Evolutionary conservation across 345 rosid genomes (phyloP), one percentile per base, ranked within the genome.

Genomic region (Gynandropsis gynandra): DNA sequence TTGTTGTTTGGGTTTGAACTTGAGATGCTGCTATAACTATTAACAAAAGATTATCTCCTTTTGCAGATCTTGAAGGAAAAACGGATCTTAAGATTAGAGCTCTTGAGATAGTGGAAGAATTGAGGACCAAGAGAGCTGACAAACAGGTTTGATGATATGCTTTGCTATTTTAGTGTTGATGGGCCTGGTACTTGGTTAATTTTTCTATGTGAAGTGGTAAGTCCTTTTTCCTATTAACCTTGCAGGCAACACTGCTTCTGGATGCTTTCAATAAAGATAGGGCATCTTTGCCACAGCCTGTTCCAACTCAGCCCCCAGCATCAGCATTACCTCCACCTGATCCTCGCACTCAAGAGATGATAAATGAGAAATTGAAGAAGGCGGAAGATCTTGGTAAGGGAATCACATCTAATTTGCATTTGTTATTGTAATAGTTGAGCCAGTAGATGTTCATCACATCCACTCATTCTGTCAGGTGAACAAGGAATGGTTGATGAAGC

Each of bases 401-500:
- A 38, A 1, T 47, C 32, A 24, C 61, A 5, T 66, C 36, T 59
- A 40, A 4, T 38, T 39, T 37, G 27, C 43, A 47, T 31, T 11
- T 24, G 12, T 46, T 52, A 24, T 52, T 6, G 20, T 27, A 45
- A 44, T 56, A n/a, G 47, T 40, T 47, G 17, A 47, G 37, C 55
- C 63, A 47, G n/a, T 33, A 3, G 18, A 33, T 8, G 31, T 18
- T 17, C 16, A 53, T 1, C 4, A 24, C 35, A 54, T 54, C 47
- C 54, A 1, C 41, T 15, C 53, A 33, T 29, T 59, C 21, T 59
- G 42, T 53, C 63, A 90, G 98, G 98, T 49, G 97, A 92, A 73
- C 95, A 81, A 74, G 99, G 99, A 63, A 85, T 92, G 99, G 88
- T 92, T 51, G 99, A 92, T 61, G 99, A 92, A 70, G 99, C 99